Evolutionary conservation across 2,329 filamentous ascomycete genomes (phyloP).

Genomic region (Sarocladiaceae sp.): DNA sequence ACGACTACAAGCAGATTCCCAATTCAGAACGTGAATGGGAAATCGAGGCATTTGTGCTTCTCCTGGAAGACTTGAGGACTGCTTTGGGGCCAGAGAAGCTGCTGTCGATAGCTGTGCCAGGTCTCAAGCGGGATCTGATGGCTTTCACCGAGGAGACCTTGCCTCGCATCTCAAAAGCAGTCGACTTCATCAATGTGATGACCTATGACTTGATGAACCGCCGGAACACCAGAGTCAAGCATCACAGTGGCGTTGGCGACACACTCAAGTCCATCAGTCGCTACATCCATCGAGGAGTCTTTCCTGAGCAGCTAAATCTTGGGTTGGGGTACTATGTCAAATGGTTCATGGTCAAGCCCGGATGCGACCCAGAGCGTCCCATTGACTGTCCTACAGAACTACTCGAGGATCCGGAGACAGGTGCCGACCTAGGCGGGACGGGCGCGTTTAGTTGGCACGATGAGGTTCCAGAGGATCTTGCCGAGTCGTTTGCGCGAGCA

Average conservation of each 20-base stretch:
- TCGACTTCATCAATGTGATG: constrained; percentile 68
- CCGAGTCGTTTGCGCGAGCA: constrained; percentile 54
- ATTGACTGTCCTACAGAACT: constrained; percentile 51
- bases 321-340: constrained; percentile 67
- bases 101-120: constrained; percentile 66
- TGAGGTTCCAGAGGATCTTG: constrained; percentile 46
- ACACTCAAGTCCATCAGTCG: constrained; percentile 52
- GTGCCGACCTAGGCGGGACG: constrained; percentile 52
- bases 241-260: constrained; percentile 59
- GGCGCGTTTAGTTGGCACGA: constrained; percentile 60
- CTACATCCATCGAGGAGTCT: constrained; percentile 54
- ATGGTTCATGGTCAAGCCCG: constrained; percentile 49
- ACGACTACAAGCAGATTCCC: constrained; percentile 62
- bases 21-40: constrained; percentile 59
- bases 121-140: constrained; percentile 60
- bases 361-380: constrained; percentile 35
- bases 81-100: constrained; percentile 54
- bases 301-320: constrained; percentile 51
- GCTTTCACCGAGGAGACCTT: constrained; percentile 57
- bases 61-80: constrained; percentile 54
- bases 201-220: constrained; percentile 69
- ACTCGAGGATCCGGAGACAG: constrained; percentile 55
- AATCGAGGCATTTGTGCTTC: constrained; percentile 57
- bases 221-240: constrained; percentile 57
- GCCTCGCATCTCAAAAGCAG: constrained; percentile 50